Conservation (phyloP, 2,329 filamentous ascomycete genomes). For the Pestalotiopsis sp. region DNA sequence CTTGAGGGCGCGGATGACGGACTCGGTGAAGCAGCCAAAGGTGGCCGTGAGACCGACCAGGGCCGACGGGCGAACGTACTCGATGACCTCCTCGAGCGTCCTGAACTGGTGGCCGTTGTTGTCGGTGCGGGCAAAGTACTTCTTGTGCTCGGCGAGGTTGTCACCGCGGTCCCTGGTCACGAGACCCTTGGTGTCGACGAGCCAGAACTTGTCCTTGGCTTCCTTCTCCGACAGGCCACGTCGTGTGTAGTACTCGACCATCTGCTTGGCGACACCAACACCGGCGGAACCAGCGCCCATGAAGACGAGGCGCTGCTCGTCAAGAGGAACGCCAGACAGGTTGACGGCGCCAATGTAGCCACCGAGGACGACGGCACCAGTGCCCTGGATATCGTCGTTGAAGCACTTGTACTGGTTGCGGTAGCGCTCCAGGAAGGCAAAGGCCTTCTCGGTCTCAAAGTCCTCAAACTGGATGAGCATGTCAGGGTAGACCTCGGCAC, state of each 20-base stretch:
- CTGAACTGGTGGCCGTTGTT: slow-evolving; percentile 70
- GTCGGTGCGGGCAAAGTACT: slow-evolving; percentile 66
- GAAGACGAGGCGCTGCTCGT: slow-evolving; percentile 94
- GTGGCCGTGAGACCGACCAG: slow-evolving; percentile 94
- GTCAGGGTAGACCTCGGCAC: slow-evolving; percentile 68
- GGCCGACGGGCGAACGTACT: slow-evolving; percentile 92
- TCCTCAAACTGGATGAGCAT: slow-evolving; percentile 91
- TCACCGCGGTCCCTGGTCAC: slow-evolving; percentile 93
- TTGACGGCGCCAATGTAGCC: slow-evolving; percentile 72
- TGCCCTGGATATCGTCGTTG: slow-evolving; percentile 98
- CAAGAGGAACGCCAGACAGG: slow-evolving; percentile 78
- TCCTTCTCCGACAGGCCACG: slow-evolving; percentile 86
- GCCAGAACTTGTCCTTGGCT: slow-evolving; percentile 90
- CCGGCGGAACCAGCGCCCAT: slow-evolving; percentile 94
- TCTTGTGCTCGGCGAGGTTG: slow-evolving; percentile 87
- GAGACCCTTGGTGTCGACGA: slow-evolving; percentile 95
- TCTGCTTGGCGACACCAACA: slow-evolving; percentile 96
- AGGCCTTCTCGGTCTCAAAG: slow-evolving; percentile 88
- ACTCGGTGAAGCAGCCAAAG: slow-evolving; percentile 89
- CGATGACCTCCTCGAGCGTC: slow-evolving; percentile 85
- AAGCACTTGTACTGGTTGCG: slow-evolving; percentile 89
- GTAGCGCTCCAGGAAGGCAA: slow-evolving; percentile 89
- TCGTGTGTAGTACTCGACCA: slow-evolving; percentile 94
- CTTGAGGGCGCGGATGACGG: slow-evolving; percentile 73
- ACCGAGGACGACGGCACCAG: slow-evolving; percentile 87